Base-by-base conservation (phyloP, 1,284 basidiomycete species). In the Austroboletus olivaceoglutinosus region DNA sequence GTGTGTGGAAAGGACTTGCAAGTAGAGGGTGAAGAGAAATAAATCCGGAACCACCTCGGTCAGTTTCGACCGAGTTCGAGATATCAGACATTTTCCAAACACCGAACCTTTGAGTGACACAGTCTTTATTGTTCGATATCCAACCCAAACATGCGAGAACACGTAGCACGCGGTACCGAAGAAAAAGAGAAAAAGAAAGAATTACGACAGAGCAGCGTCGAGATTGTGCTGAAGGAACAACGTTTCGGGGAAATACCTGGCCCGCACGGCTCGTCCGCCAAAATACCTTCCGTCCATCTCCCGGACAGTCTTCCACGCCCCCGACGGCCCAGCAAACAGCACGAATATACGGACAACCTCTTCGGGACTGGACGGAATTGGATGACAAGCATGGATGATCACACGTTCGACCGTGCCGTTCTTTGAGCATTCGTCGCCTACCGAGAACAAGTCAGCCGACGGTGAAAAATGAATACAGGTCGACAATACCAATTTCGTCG, bases 221-320 rank as follows among this genome's bases (percentile, higher is more conserved):
- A 88, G 69, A 49, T 78, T 72, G 45, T 75, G 74, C 40, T 68
- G 73, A 18, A 63, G 57, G 60, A 87, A 94, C 38, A 70, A 68
- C 36, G 53, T 59, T 67, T 94, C 91, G 3, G 89, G 76, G 64
- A 89, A 95, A 68, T 95, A 96, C 58, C 85, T 77, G 36, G 90
- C 93, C 38, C 85, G 79, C 29, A 97, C 90, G 13, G 80, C 81
- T 54, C 88, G 76, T 0, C 95, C 95, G 11, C 89, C 93, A 64
- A 98, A 97, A 65, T 83, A 95, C 42, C 93, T 77, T 13, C 92
- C 93, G 62, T 97, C 92, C 52, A 98, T 78, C 65, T 93, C 91
- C 43, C 89, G 82, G 2, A 93, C 89, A 0, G 92, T 93, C 68
- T 93, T 92, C 91, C 93, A 98, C 3, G 94, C 95, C 9, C 92